Evolutionary conservation across 768 basidiomycete species (phyloP), one percentile per base, ranked within the genome.

Genomic region (Leccinum fibrillosum): DNA sequence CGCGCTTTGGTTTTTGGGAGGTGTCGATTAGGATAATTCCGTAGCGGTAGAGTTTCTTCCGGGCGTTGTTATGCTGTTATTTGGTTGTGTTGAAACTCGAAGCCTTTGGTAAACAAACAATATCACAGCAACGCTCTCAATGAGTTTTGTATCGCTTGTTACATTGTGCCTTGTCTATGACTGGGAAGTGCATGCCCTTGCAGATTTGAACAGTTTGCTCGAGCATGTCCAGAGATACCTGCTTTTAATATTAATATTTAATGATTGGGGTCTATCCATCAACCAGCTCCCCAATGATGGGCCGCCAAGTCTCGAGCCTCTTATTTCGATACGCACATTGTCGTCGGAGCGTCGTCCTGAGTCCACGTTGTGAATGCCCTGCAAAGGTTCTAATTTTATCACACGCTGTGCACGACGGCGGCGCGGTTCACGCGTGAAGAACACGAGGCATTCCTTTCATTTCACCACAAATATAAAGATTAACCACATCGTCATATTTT

Each of bases 11-110:
- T 37, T 59, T 59, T 44, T 42, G 55, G 45, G 32, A 45, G 32
- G 21, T 55, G 45, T 49, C 47, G 19, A 48, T 53, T 53, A 55
- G 28, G 53, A 49, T 26, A 42, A 25, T 37, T 54, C 23, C 37
- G 47, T 23, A 21, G 39, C 44, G 26, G 13, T 47, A 32, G 15
- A 44, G 19, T 9, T 17, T 12, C 23, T 37, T 55, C 8, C 11
- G 37, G 55, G 56, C 51, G 62, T 61, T 64, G 65, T 68, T 67
- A 51, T 62, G 57, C 26, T 53, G 4, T 55, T 68, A 9, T 69
- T 69, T 69, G 68, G 63, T 26, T 26, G 17, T 67, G 51, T 65
- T 70, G 57, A 65, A 69, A 56, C 54, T 37, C 11, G 19, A 69
- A 48, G 68, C 55, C 49, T 26, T 58, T 64, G 63, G 48, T n/a